Evolutionary conservation across 169 alveolate genomes (phyloP), one percentile per base, ranked within the genome.

Genomic region (Miamiensis avidus): DNA sequence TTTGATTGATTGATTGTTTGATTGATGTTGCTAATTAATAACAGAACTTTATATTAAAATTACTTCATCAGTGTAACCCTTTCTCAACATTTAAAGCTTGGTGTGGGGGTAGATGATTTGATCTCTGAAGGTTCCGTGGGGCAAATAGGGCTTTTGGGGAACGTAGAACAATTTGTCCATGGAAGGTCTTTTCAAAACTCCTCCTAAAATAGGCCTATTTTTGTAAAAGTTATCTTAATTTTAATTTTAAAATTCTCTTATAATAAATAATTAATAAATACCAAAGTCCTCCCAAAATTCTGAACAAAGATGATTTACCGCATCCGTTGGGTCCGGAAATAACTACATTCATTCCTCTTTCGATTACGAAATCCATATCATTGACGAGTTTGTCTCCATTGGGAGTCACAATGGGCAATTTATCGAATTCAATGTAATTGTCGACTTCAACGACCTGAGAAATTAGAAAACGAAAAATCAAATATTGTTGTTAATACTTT

Each of bases 271-370:
- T 11, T 49, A 11, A 49, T 49, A 11, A 49, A 11, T 49, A 49
- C 98, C 98, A 96, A 31, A 96, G 83, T 65, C 92, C 98, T 26
- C 98, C 98, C 81, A 92, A 81, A 75, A 95, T 93, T 90, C 98
- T 91, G 89, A 96, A 96, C 11, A 96, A 88, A 15, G 98, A 94
- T 28, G 95, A 84, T 88, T 96, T 96, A 1, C 98, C 98, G 82
- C 98, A 95, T 34, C 98, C 98, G 78, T 96, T 96, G 29, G 98
- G 98, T 25, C 98, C 98, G 27, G 96, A 81, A 30, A 96, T 92
- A 85, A 96, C 93, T 29, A 95, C 84, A 82, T 95, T 93, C 96
- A 91, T 93, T n/a, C 97, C 97, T 69, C 92, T 88, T 30, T 78
- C 30, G 27, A 96, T 92, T 49, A 82, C 84, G 75, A 96, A 93